Percentiles rank a stretch among this genome's conserved stretches.
Evolutionary conservation across 306 rosid species (phyloP).

Genomic region (Abrus precatorius): DNA sequence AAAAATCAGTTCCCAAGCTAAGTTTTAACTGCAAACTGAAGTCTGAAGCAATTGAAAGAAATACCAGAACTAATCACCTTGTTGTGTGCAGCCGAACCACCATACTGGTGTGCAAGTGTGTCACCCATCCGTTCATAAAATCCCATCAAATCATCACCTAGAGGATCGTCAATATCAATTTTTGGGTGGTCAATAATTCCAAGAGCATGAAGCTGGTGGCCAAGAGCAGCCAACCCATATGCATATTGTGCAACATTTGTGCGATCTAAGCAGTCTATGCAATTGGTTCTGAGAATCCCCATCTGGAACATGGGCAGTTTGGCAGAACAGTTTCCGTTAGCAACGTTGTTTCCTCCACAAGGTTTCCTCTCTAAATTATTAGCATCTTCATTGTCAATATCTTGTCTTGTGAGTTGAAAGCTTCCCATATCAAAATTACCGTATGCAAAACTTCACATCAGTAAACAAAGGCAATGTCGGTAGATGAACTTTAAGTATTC

Average conservation of each 20-base stretch:
- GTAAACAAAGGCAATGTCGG: constrained; percentile 15
- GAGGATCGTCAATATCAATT: constrained; percentile 65
- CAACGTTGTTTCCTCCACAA: constrained; percentile 51
- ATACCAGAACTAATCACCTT: constrained; percentile 60
- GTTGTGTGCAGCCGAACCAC: constrained; percentile 92
- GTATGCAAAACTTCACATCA: constrained; percentile 35
- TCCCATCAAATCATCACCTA: constrained; percentile 75
- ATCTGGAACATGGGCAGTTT: constrained; percentile 62
- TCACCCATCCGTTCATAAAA: constrained; percentile 87
- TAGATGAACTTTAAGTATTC: constrained; percentile 16
- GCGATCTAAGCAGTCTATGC: constrained; percentile 92
- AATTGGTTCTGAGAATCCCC: constrained; percentile 88
- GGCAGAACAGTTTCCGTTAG: constrained; percentile 45
- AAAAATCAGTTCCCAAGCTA: neutral
- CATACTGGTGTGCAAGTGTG: constrained; percentile 84
- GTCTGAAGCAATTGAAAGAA: neutral
- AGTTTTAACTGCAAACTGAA: constrained; percentile 36
- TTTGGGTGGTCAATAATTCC: constrained; percentile 67
- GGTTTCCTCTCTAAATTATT: constrained; percentile 49
- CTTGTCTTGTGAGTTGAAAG: constrained; percentile 30
- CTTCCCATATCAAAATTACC: constrained; percentile 38
- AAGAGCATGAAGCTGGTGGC: constrained; percentile 68
- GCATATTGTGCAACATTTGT: constrained; percentile 91
- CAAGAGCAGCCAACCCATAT: constrained; percentile 80
- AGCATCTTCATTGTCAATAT: constrained; percentile 48